Conservation (phyloP, 2,329 filamentous ascomycete species). For the Aspergillus sp. region DNA sequence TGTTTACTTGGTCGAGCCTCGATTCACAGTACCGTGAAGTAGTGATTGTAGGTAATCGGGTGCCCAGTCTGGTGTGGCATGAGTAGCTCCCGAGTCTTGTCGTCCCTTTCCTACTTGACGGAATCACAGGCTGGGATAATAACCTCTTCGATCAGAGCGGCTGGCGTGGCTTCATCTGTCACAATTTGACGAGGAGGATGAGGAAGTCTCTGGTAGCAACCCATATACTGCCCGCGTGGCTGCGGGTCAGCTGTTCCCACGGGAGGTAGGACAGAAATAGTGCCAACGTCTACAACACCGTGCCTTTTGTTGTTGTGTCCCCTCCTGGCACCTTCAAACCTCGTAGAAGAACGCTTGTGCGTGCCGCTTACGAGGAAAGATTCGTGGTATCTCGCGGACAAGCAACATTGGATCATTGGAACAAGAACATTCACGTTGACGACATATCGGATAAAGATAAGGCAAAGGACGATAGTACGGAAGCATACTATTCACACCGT, state of each 20-base stretch:
- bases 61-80: conserved; percentile 40
- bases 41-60: conserved; percentile 38
- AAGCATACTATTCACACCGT: no score
- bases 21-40: no score
- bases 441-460: not conserved
- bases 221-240: no score
- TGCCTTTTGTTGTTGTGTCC: conserved; percentile 1
- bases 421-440: not conserved
- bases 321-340: not conserved
- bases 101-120: conserved; percentile 34
- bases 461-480: no score
- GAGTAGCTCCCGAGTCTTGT: conserved; percentile 49
- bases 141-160: conserved; percentile 35
- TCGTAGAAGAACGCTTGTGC: not conserved
- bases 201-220: conserved; percentile 37
- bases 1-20: no score
- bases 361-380: not conserved
- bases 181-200: conserved; percentile 32
- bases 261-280: conserved; percentile 30
- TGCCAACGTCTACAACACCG: not conserved
- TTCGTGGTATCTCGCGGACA: no score
- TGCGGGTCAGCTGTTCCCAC: conserved; percentile 48
- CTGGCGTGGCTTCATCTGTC: conserved; percentile 41
- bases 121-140: conserved; percentile 43
- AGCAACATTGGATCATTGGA: no score